These are phyloP conservation scores for Aspergillus nomiae DNA, from an alignment of 2,329 filamentous ascomycete species.

Conservation along the genomic window DNA sequence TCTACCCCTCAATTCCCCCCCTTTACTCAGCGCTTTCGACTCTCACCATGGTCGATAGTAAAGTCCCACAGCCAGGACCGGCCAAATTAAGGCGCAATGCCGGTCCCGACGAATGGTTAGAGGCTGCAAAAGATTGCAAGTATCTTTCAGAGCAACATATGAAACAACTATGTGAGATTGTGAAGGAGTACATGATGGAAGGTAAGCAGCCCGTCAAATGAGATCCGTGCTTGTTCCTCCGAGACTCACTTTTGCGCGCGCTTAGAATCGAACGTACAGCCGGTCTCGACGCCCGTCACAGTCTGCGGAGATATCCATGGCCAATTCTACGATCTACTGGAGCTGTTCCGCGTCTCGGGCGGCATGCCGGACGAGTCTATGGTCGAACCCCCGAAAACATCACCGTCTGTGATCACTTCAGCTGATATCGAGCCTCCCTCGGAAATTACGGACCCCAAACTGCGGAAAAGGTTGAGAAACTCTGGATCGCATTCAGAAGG, in stretches of 20 bases:
- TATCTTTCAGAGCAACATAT: slow-evolving; percentile 95
- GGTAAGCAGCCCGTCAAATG: slow-evolving; percentile 53
- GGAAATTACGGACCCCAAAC: slow-evolving; percentile 82
- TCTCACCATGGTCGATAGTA: slow-evolving; percentile 47
- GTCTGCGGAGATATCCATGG: slow-evolving; percentile 98
- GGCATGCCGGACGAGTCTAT: slow-evolving; percentile 89
- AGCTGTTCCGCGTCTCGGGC: slow-evolving; percentile 93
- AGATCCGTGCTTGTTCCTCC: no score
- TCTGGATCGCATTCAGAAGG: slow-evolving; percentile 29
- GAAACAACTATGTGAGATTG: slow-evolving; percentile 98
- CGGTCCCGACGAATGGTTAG: slow-evolving; percentile 92
- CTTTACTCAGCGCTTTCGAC: not conserved
- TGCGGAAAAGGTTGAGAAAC: slow-evolving; percentile 79
- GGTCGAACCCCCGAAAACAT: slow-evolving; percentile 67
- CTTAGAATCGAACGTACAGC: slow-evolving; percentile 95
- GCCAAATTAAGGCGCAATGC: slow-evolving; percentile 81
- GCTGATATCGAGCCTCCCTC: slow-evolving; percentile 90
- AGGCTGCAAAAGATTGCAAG: slow-evolving; percentile 94
- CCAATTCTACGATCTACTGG: slow-evolving; percentile 96
- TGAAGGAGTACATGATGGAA: slow-evolving; percentile 99
- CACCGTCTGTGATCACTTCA: slow-evolving; percentile 77
- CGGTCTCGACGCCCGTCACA: slow-evolving; percentile 93
- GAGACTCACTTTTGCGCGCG: slow-evolving; percentile 16
- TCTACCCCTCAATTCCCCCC: not conserved
- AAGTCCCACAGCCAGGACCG: slow-evolving; percentile 85